Base-by-base conservation (phyloP, 2,329 filamentous ascomycete species). In the Fusarium nygamai region DNA sequence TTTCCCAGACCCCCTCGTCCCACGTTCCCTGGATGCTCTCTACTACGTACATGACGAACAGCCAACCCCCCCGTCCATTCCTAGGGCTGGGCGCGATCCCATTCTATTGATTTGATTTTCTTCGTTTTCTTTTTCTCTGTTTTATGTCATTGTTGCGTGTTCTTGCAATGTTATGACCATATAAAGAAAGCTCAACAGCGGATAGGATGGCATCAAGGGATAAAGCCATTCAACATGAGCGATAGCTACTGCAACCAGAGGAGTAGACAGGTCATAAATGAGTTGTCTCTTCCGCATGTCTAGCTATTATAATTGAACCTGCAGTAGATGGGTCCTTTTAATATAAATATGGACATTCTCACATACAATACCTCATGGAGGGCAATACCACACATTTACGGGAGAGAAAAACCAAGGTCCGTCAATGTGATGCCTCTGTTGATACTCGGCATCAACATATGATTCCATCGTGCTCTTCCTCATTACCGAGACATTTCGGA, bases 171-270 rank as follows among this genome's bases (percentile, higher is more conserved):
- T 64, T 46, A 75, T 61, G 64, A 76, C 51, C 53, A 77, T 69
- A 65, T 38, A 74, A 67, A 64, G 67, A 73, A 70, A 78, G 73
- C 74, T 77, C 76, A 78, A 77, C 68, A 69, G 50, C 64, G 64
- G 50, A 71, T 64, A 60, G 59, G 64, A 77, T 74, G 77, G 74
- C 76, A 74, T 71, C 63, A 61, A 65, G 54, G 62, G 61, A 39
- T 64, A 67, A 73, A 78, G 76, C 69, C 79, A 81, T 81, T 82
- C 79, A 80, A 82, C 81, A 81, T 82, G 81, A 79, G 80, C 80
- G 80, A 79, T 64, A 72, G 69, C 70, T 72, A 73, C 70, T 66
- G 59, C 63, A 50, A 50, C 50, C 50, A 54, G 51, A 63, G 54
- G 62, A 61, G 47, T 54, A 51, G 61, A 41, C 50, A 76, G 56